Evolutionary conservation across 208 protist species (phyloP).

Genomic region (Acanthamoeba royreba): DNA sequence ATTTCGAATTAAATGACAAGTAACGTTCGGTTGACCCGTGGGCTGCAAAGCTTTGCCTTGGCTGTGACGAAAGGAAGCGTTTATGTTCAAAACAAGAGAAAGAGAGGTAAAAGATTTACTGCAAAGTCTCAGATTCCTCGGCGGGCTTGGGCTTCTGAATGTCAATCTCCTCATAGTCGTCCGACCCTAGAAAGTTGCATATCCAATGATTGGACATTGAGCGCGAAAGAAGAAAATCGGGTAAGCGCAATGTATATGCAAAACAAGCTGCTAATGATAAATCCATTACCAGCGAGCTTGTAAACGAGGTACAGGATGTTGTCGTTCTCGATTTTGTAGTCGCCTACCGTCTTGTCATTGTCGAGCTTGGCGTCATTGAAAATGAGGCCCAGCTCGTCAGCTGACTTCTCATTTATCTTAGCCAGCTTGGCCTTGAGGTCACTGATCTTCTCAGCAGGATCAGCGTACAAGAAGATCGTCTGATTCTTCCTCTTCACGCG

Average conservation of each 20-base stretch:
- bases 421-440: conserved; percentile 21
- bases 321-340: conserved; percentile 50
- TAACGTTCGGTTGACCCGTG: too few relatives aligned
- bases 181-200: neutral
- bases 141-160: conserved; percentile 40
- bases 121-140: neutral
- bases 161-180: conserved; percentile 34
- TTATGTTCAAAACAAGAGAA: conserved; percentile 19
- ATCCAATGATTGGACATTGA: neutral
- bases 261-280: neutral
- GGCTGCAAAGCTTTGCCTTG: too few relatives aligned
- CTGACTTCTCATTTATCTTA: conserved; percentile 36
- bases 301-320: conserved; percentile 41
- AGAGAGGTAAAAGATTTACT: neutral
- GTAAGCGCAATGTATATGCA: neutral
- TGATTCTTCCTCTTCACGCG: conserved; percentile 48
- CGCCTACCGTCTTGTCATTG: conserved; percentile 11
- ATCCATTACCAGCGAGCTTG: conserved; percentile 5
- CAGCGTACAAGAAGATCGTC: conserved; percentile 40
- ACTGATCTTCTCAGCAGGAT: neutral
- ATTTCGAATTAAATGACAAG: too few relatives aligned
- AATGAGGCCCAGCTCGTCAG: conserved; percentile 9
- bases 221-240: neutral
- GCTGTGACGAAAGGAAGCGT: too few relatives aligned
- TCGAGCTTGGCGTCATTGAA: conserved; percentile 37